Base-by-base conservation (phyloP, 1,284 basidiomycete genomes). In the Volvariella surrecta region DNA sequence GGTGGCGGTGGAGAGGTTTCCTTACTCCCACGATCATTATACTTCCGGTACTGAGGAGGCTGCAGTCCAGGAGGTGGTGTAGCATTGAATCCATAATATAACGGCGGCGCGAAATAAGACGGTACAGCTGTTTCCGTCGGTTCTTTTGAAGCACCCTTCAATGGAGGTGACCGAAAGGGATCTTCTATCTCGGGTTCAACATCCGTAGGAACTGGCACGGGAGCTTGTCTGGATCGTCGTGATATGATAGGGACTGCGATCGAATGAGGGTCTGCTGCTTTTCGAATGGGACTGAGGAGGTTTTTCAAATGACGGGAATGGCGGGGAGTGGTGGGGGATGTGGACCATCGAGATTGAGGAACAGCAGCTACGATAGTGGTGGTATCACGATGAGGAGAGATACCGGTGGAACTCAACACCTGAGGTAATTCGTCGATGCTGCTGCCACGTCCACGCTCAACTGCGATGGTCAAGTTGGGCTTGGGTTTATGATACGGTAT, bases 61-160 rank as follows among this genome's bases (percentile, higher is more conserved):
- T 6, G 11, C 11, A 28, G 24, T 37, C 45, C 51, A 53, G 50
- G 47, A 57, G 48, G 47, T 50, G 39, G 43, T 50, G 24, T 48
- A 50, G 55, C 52, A 17, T 67, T 62, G 51, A 73, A 74, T n/a
- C 72, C 72, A 22, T 68, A 66, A 48, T 82, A 71, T 16, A 82
- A 61, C 2, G 79, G 81, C 16, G 38, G 38, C 20, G 17, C 38
- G 15, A 24, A 39, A 13, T 37, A 15, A 37, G 18, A 7, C n/a
- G 34, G n/a, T n/a, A n/a, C n/a, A n/a, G n/a, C n/a, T 16, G 34
- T 15, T 37, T 37, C 18, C 42, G 42, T 37, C 35, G 34, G 34
- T 21, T 43, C 34, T 16, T 11, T 4, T 20, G 28, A 30, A 16
- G n/a, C n/a, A n/a, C 13, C 15, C 37, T 39, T 39, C 38, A 40